Evolutionary conservation across 306 rosid genomes (phyloP).

Genomic region (Cicer pinnatifidum): DNA sequence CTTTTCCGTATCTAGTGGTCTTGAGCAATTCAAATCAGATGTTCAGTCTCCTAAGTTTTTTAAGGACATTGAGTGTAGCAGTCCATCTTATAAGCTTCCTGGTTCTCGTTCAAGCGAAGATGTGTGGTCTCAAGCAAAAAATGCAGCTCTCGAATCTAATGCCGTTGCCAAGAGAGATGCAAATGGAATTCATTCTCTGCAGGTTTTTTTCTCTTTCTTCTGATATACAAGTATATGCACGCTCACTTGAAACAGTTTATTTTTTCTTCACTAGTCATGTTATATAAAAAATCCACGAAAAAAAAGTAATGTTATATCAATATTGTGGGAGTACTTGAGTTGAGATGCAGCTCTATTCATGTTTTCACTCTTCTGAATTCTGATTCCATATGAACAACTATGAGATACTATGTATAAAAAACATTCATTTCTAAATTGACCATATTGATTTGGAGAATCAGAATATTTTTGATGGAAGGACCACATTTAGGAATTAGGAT

Average conservation of each 20-base stretch:
- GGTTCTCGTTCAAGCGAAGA: constrained; percentile 63
- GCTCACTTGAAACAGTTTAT: constrained; percentile 5
- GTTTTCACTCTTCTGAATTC: constrained; percentile 5
- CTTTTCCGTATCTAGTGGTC: constrained; percentile 76
- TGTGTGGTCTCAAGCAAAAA: constrained; percentile 50
- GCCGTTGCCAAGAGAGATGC: constrained; percentile 51
- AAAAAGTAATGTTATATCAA: constrained; percentile 16
- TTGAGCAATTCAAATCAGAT: constrained; percentile 69
- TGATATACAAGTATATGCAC: not conserved
- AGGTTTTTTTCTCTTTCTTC: constrained; percentile 52
- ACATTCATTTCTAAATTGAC: constrained; percentile 1
- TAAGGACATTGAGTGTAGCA: constrained; percentile 60
- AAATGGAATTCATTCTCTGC: constrained; percentile 51
- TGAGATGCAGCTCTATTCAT: not conserved
- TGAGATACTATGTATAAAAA: constrained; percentile 20
- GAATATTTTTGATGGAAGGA: constrained; percentile 12
- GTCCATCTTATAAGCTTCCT: constrained; percentile 58
- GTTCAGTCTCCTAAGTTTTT: constrained; percentile 68
- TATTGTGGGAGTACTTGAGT: constrained; percentile 7
- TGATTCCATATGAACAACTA: not conserved
- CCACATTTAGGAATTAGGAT: not conserved
- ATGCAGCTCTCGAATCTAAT: constrained; percentile 48
- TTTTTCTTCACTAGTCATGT: not conserved
- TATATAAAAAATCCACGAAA: not conserved
- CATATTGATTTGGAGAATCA: constrained; percentile 12